A percentile compares a stretch with the other conserved stretches of the same genome.
phyloP scores from a whole-genome alignment of 805 yeast species.

The Phaffomyces opuntiae region DNA sequence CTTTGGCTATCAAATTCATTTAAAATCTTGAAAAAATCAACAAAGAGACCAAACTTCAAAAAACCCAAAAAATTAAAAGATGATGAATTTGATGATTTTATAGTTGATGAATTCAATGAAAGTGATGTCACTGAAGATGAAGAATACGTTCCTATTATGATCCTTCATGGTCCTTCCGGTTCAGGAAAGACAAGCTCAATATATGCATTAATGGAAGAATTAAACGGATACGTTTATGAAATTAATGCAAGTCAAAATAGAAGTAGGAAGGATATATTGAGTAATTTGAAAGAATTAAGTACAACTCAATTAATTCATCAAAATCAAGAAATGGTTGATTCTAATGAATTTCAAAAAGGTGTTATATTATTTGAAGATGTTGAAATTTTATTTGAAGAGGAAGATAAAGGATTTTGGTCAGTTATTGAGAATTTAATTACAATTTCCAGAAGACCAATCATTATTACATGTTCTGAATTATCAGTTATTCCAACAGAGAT shows the following conservation, averaged over 20 bases:
- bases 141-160: constrained; percentile 53
- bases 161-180: constrained; percentile 66
- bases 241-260: constrained; percentile 70
- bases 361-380: constrained; percentile 80
- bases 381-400: constrained; percentile 61
- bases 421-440: constrained; percentile 55
- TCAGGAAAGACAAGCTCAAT: constrained; percentile 74
- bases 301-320: constrained; percentile 76
- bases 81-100: constrained; percentile 22
- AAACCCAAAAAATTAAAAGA: constrained; percentile 20
- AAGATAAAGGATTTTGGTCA: constrained; percentile 75
- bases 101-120: constrained; percentile 23
- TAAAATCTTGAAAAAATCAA: constrained; percentile 25
- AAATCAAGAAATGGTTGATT: constrained; percentile 12
- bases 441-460: constrained; percentile 61
- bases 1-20: constrained; percentile 30
- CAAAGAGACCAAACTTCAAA: constrained; percentile 28
- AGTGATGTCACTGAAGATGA: constrained; percentile 16
- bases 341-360: constrained; percentile 43
- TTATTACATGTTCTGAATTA: constrained; percentile 53
- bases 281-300: constrained; percentile 66
- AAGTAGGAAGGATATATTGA: constrained; percentile 61
- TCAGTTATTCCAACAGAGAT: constrained; percentile 41
- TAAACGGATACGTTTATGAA: constrained; percentile 73
- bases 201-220: constrained; percentile 54